Evolutionary conservation across 495 filamentous ascomycete genomes (phyloP), one percentile per base, ranked within the genome.

Genomic region (Penicillium parvum): DNA sequence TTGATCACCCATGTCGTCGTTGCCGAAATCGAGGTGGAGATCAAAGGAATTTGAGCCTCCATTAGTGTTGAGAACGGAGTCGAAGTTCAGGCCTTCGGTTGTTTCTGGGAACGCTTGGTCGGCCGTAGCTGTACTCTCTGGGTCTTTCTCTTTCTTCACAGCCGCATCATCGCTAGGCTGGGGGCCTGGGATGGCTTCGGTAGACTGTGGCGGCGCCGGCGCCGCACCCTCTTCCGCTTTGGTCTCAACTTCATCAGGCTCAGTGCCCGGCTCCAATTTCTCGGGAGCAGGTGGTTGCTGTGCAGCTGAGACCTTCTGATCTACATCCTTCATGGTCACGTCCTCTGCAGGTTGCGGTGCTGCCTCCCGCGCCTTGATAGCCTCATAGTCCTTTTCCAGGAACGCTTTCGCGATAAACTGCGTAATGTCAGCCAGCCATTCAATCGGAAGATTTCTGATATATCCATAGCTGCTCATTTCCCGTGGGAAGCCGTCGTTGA

Each of bases 391-490:
- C 43, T 54, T 66, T 55, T 74, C 70, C 14, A 71, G 44, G 32
- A 68, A 72, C 9, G 68, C 63, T 39, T 72, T 72, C 16, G 70
- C 70, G 27, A 73, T 68, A 30, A 71, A 70, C 68, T 72, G 43
- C 40, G 27, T 5, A 34, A 7, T 3, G 43, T 68, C 28, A 65
- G 56, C 34, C 33, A 22, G 17, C 19, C 5, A 36, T 19, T 42
- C n/a, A 30, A 43, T 29, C 11, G 32, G 14, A 33, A 49, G 42
- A 11, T 32, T n/a, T n/a, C n/a, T n/a, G n/a, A n/a, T n/a, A n/a
- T n/a, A 7, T 23, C 14, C 5, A 25, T 6, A 19, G 8, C 25
- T 19, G 6, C 18, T 28, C 15, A 23, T 11, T 17, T 11, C 32
- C 15, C 28, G 11, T 22, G n/a, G 21, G 22, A 19, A 38, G 30